Evolutionary conservation across 495 filamentous ascomycete species (phyloP).

Genomic region (Xylaria sp.): DNA sequence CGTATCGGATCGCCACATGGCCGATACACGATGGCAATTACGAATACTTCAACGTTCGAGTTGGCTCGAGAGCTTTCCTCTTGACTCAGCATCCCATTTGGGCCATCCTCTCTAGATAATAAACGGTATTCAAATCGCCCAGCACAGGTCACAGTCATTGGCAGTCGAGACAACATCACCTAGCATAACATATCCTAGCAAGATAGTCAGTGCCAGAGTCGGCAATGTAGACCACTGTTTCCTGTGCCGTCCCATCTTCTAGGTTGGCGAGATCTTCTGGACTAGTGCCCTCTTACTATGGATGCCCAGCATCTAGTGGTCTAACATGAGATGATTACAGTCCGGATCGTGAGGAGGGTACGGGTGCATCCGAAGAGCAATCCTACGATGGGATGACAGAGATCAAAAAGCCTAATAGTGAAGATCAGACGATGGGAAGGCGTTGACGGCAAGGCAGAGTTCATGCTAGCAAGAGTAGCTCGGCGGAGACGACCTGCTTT

Average conservation of each 20-base stretch:
- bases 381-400: conserved; percentile 22
- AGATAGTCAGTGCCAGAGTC: not conserved
- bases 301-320: not conserved
- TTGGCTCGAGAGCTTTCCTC: not conserved
- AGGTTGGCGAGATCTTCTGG: not conserved
- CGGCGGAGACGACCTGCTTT: not conserved
- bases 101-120: not conserved
- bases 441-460: not conserved
- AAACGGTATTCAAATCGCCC: not conserved
- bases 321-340: conserved; percentile 11
- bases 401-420: conserved; percentile 23
- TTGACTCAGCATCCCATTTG: not conserved
- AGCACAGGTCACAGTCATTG: not conserved
- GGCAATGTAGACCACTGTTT: not conserved
- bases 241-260: not conserved
- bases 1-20: conserved; percentile 35
- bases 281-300: not conserved
- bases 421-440: conserved; percentile 17
- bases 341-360: conserved; percentile 4
- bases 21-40: conserved; percentile 8
- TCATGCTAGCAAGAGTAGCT: conserved; percentile 7
- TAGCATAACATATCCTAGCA: not conserved
- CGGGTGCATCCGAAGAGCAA: conserved; percentile 19
- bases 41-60: not conserved
- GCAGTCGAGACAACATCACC: not conserved